Base-by-base conservation (phyloP, 192 early-diverging fungal species). In the Glomus cerebriforme region DNA sequence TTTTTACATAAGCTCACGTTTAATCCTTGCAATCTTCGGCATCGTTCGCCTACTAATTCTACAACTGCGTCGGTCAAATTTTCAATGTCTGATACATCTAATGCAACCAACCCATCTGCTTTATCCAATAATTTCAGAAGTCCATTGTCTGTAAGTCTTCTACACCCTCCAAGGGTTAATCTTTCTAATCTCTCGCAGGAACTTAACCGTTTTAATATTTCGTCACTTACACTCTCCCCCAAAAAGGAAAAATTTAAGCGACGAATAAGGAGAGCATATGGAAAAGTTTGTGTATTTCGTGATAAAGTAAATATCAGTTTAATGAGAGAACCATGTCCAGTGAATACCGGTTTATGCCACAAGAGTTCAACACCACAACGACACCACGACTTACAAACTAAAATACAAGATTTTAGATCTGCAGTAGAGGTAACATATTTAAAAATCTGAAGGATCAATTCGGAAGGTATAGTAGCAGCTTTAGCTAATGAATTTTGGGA, bases 181-280 rank as follows among this genome's bases (percentile, higher is more conserved):
- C 89, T 76, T 72, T 90, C 89, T 34, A 90, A 75, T 65, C 88
- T 81, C 31, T 79, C 74, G 62, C 89, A 90, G 31, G 62, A 29
- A 17, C 68, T 73, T 31, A 89, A 84, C 34, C 69, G 69, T 24
- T 65, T 32, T 8, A 90, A 43, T 1, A 80, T 74, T 12, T 79
- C 67, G 45, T 90, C 89, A 2, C 75, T 79, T 43, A 90, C 67
- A 65, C 84, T 75, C 5, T 80, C 84, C 1, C 82, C 67, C 24
- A 90, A 67, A 64, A 82, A 82, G n/a, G 87, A 83, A 71, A 90
- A 83, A 72, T 90, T 90, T 39, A 90, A 85, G 19, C 89, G 86
- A 26, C 88, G 85, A 35, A 90, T 83, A 65, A 89, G 86, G 8
- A 83, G 79, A 19, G 81, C 13, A 69, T 90, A 90, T 6, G 85